phyloP scores from a whole-genome alignment of 345 rosid species.

The Pelargonium nanum region DNA sequence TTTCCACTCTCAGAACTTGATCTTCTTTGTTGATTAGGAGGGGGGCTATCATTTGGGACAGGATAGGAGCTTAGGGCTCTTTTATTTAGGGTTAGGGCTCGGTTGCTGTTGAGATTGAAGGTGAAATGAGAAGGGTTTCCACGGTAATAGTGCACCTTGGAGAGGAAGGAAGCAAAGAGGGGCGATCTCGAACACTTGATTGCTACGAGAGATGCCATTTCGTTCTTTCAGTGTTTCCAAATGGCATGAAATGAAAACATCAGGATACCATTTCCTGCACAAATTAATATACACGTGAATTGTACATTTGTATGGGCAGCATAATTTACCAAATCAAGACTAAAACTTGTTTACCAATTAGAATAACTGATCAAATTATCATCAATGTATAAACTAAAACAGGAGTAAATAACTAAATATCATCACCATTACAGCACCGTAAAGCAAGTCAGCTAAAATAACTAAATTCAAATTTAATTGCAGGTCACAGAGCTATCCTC shows the following conservation, averaged over 20 bases:
- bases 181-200: neutral
- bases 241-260: neutral
- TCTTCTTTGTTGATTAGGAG: slow-evolving; percentile 16
- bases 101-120: neutral
- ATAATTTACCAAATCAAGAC: neutral
- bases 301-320: neutral
- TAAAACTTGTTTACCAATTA: no score
- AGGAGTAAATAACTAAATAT: no score
- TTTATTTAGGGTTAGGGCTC: neutral
- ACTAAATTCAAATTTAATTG: no score
- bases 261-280: neutral
- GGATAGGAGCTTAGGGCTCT: slow-evolving; percentile 36
- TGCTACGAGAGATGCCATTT: neutral
- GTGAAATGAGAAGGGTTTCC: neutral
- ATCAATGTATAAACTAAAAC: neutral
- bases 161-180: neutral
- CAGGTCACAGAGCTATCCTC: no score
- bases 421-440: no score
- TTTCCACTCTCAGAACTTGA: slow-evolving; percentile 24
- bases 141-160: neutral
- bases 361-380: neutral
- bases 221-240: neutral
- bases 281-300: neutral
- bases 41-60: slow-evolving; percentile 24
- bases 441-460: no score